These are phyloP conservation scores for Ogataea glucozyma DNA, from an alignment of 805 yeast species.

Conservation along the genomic window DNA sequence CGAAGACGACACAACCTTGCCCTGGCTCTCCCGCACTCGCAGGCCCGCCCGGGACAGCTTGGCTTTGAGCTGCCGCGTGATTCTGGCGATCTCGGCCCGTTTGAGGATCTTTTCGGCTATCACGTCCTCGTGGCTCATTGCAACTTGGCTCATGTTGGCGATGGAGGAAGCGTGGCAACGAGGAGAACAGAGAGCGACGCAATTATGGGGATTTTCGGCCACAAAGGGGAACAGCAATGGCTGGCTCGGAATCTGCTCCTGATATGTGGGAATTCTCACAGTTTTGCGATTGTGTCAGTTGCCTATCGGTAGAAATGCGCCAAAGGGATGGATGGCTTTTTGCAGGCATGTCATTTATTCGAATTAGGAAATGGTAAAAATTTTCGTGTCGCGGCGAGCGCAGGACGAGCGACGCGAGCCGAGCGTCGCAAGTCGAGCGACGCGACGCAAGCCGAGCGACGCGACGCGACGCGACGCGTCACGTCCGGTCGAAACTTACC, in stretches of 20 bases:
- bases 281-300: too few species aligned
- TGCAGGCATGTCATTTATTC: conserved; percentile 14
- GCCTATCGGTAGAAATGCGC: neutral
- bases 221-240: too few species aligned
- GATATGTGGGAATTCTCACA: too few species aligned
- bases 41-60: conserved; percentile 44
- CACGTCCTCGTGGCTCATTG: conserved; percentile 36
- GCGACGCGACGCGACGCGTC: too few species aligned
- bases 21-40: conserved; percentile 36
- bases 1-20: conserved; percentile 17
- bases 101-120: conserved; percentile 47
- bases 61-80: conserved; percentile 45
- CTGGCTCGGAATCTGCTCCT: too few species aligned
- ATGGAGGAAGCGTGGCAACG: too few species aligned
- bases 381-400: conserved; percentile 7
- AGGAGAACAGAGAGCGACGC: too few species aligned
- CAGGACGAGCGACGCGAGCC: neutral
- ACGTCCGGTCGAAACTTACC: too few species aligned
- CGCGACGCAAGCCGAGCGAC: conserved; percentile 1
- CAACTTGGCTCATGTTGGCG: neutral
- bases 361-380: conserved; percentile 15
- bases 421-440: conserved; percentile 2
- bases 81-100: conserved; percentile 47
- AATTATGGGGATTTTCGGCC: too few species aligned
- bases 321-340: conserved; percentile 17